Percentiles rank a stretch among this genome's conserved stretches.
These are phyloP conservation scores for Colletotrichum graminicola DNA, from an alignment of 2,329 filamentous ascomycete genomes.

Conservation along the genomic window DNA sequence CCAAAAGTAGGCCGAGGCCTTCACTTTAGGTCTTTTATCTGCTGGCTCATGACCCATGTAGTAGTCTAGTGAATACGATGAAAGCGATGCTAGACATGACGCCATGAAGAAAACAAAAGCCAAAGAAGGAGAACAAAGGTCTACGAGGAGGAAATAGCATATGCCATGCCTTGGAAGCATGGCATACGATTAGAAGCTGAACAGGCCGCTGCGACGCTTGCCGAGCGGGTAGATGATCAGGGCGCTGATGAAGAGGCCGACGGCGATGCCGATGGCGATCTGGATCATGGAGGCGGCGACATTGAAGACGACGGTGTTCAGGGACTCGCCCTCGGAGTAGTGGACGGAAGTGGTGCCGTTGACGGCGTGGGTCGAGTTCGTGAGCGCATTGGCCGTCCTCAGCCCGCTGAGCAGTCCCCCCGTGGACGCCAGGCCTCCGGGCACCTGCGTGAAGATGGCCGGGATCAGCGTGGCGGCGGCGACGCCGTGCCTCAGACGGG, in stretches of 20 bases:
- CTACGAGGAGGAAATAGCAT: not conserved
- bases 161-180: not conserved
- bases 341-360: slow-evolving; percentile 52
- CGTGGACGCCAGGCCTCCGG: slow-evolving; percentile 61
- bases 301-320: slow-evolving; percentile 57
- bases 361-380: slow-evolving; percentile 52
- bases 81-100: not conserved
- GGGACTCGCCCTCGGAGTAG: slow-evolving; percentile 41
- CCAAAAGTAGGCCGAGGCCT: not conserved
- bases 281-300: slow-evolving; percentile 65
- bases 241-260: slow-evolving; percentile 63
- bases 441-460: slow-evolving; percentile 63
- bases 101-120: not conserved
- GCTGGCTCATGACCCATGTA: not conserved
- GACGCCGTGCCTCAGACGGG: slow-evolving; percentile 66
- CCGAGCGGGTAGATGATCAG: slow-evolving; percentile 63
- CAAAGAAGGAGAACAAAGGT: not conserved
- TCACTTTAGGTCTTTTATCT: not conserved
- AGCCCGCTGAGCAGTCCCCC: slow-evolving; percentile 61
- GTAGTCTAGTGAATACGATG: not conserved
- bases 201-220: slow-evolving; percentile 62
- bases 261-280: slow-evolving; percentile 65
- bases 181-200: slow-evolving; percentile 56
- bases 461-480: slow-evolving; percentile 61
- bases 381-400: slow-evolving; percentile 58